phyloP scores from a whole-genome alignment of 768 basidiomycete species.

The Leucocoprinus leucothites region DNA sequence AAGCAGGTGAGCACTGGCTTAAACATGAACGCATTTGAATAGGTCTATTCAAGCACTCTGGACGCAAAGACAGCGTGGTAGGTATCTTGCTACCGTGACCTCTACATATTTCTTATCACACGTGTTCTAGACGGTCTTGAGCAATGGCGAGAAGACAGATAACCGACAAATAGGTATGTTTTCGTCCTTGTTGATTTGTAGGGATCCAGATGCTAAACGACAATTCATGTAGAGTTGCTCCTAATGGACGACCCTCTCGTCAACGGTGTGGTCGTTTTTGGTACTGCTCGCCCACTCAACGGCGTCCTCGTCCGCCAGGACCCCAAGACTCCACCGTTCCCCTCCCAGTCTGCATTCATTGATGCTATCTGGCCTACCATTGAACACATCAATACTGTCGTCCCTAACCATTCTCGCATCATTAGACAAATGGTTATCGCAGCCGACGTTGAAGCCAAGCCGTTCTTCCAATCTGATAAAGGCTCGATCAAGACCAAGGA shows the following conservation, averaged over 20 bases:
- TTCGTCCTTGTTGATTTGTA: neutral
- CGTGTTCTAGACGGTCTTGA: conserved; percentile 22
- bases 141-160: conserved; percentile 28
- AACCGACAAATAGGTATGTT: conserved; percentile 23
- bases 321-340: neutral
- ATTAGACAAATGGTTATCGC: conserved; percentile 22
- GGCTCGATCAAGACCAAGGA: conserved; percentile 20
- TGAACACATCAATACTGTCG: conserved; percentile 19
- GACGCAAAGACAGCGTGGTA: conserved; percentile 20
- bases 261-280: conserved; percentile 20
- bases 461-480: conserved; percentile 23
- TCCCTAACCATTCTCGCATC: conserved; percentile 25
- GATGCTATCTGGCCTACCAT: conserved; percentile 20
- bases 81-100: neutral
- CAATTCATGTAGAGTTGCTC: conserved; percentile 16
- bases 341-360: conserved; percentile 12
- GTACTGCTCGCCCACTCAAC: conserved; percentile 19
- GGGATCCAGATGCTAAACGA: neutral
- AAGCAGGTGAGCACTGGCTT: neutral
- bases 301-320: conserved; percentile 20
- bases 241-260: conserved; percentile 19
- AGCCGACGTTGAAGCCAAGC: conserved; percentile 14
- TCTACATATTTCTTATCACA: neutral
- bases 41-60: conserved; percentile 18
- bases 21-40: neutral